Evolutionary conservation across 2,329 filamentous ascomycete genomes (phyloP).

Genomic region (Colletotrichum siamense): DNA sequence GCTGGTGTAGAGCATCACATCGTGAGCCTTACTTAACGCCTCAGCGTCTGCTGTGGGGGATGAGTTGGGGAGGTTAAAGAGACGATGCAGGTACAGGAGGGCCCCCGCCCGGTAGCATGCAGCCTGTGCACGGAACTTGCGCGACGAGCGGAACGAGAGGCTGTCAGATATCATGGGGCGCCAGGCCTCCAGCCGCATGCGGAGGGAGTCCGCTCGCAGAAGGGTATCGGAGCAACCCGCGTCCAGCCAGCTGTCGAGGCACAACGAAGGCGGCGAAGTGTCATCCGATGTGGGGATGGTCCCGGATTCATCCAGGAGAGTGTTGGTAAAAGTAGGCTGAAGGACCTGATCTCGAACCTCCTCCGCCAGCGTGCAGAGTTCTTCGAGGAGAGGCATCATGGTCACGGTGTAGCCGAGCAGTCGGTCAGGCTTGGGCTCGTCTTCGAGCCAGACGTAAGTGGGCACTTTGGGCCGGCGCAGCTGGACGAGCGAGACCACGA

Average conservation of each 20-base stretch:
- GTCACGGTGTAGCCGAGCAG: conserved; percentile 35
- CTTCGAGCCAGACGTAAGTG: conserved; percentile 30
- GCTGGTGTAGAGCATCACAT: conserved; percentile 30
- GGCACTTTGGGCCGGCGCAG: conserved; percentile 28
- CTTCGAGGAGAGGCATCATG: conserved; percentile 33
- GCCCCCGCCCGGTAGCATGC: conserved; percentile 29
- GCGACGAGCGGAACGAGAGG: conserved; percentile 28
- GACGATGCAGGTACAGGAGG: conserved; percentile 31
- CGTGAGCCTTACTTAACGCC: conserved; percentile 31
- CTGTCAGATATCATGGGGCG: conserved; percentile 25
- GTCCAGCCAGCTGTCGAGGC: not conserved
- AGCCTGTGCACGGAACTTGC: conserved; percentile 32
- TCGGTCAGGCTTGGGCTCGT: conserved; percentile 29
- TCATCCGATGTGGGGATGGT: not conserved
- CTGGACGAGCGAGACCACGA: conserved; percentile 31
- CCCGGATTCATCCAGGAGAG: not conserved
- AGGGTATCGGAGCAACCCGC: not conserved
- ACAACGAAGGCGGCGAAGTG: not conserved
- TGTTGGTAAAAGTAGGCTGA: not conserved
- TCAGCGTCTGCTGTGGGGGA: conserved; percentile 25
- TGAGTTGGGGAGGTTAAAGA: conserved; percentile 27
- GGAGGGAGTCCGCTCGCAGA: conserved; percentile 24
- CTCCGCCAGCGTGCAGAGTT: conserved; percentile 31
- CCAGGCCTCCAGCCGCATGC: conserved; percentile 27
- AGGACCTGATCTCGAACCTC: conserved; percentile 25